Evolutionary conservation across 306 rosid species (phyloP), one percentile per base, ranked within the genome.

Genomic region (Abrus pulchellus): DNA sequence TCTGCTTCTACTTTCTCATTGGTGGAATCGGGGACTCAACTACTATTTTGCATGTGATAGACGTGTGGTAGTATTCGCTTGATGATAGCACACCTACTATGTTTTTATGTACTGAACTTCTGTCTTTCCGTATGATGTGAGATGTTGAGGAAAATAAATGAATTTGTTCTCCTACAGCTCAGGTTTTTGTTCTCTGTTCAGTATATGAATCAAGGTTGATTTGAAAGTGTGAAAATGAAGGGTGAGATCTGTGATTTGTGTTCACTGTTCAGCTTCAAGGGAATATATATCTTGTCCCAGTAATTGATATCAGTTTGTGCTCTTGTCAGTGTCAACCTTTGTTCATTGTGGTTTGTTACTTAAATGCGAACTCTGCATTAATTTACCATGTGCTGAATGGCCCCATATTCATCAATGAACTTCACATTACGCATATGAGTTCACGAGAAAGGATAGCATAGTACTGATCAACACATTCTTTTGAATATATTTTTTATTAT

Each of bases 91-190:
- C 43, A 10, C 61, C 44, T 79, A 11, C 71, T 14, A 11, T 9
- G 34, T 3, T 12, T 47, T 52, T 41, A 34, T 45, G 64, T 13
- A 53, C 71, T 48, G 12, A 34, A 68, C 9, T 60, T 50, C 32
- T 76, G 55, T 66, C 69, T 70, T 62, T 43, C 6, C 43, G 13
- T 43, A 43, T 59, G 65, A 79, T 53, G 68, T 57, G 67, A 67
- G 77, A n/a, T 75, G 75, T 45, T 68, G 56, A 28, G 63, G 28
- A 80, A 75, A 80, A 55, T 47, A 48, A 40, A 76, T 63, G 82
- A 56, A 7, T 45, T 34, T 80, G 20, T 68, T 63, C 34, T 40
- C 64, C 56, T 45, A 33, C 12, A 34, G 47, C 48, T 33, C 53
- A 43, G 41, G 13, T 73, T 41, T 73, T 72, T 30, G 67, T 54